Percentiles rank a stretch among this genome's conserved stretches.
Evolutionary conservation across 1,284 basidiomycete genomes (phyloP).

Genomic region (Rhodotorula sp.): DNA sequence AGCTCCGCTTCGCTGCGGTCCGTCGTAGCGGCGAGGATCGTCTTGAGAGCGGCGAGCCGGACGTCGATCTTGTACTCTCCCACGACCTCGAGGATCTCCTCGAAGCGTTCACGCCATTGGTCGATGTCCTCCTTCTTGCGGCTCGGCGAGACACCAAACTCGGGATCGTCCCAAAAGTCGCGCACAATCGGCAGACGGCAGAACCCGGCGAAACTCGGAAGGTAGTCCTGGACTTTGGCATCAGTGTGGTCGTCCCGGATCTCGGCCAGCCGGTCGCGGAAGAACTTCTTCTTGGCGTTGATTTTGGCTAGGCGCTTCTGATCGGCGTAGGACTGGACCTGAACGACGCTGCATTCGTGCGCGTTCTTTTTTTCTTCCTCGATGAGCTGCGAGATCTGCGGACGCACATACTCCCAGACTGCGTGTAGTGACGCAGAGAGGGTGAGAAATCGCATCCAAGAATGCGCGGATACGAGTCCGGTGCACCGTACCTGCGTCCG

Average conservation of each 20-base stretch:
- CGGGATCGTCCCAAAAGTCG: background rate
- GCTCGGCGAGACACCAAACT: background rate
- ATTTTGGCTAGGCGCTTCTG: too few species aligned
- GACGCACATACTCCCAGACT: conserved; percentile 9
- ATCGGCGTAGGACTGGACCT: too few species aligned
- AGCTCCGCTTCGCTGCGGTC: background rate
- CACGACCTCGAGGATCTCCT: conserved; percentile 8
- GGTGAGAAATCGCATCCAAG: background rate
- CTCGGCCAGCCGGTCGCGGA: background rate
- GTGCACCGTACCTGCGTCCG: background rate
- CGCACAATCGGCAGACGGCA: conserved; percentile 8
- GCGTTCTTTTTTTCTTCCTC: background rate
- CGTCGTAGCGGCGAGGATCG: conserved; percentile 14
- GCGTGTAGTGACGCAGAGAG: too few species aligned
- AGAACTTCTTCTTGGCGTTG: background rate
- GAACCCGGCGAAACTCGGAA: conserved; percentile 9
- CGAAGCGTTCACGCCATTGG: background rate
- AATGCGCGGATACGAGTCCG: too few species aligned
- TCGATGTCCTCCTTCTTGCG: background rate
- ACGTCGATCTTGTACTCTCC: background rate
- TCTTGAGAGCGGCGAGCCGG: conserved; percentile 5
- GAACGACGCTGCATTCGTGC: too few species aligned
- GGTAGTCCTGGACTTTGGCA: background rate
- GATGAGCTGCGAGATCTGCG: conserved; percentile 2
- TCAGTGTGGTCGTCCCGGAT: background rate